Evolutionary conservation across 306 rosid species (phyloP), one percentile per base, ranked within the genome.

Genomic region (Trichosanthes truncata): DNA sequence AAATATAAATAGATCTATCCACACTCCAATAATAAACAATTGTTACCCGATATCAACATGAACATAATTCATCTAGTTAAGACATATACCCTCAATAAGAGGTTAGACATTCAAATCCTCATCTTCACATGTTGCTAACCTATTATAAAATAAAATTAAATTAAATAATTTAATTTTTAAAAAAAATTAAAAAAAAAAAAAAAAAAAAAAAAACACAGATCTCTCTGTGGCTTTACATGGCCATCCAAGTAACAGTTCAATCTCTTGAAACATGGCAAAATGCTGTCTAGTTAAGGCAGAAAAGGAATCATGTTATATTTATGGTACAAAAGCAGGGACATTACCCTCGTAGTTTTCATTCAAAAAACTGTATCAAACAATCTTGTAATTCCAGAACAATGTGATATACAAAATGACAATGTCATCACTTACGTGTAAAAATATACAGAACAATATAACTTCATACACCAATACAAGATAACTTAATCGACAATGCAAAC

Each of bases 401-500:
- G 45, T 48, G 62, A 74, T 74, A 26, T 74, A 73, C 78, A 73
- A 73, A 48, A 74, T 74, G 62, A 31, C 45, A 74, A 51, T 18
- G 78, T 12, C 78, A 25, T 51, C 29, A 18, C 41, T 74, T 49
- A 17, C 78, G 57, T 74, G 60, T 73, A 25, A 45, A 48, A 51
- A 29, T 48, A 29, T 74, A 74, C 78, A 74, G 62, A 74, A 31
- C 78, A 74, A 49, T 45, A 49, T 9, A 18, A 74, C 61, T 46
- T 51, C 62, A 29, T 74, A 74, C 78, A 74, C 57, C 59, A 74
- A 74, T 26, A 49, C 56, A 73, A 6, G 10, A 51, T 52, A 74
- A 51, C 61, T 74, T 74, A 74, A 74, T 74, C 78, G 20, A 46
- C 61, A 74, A 74, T 35, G 38, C 61, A 74, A 45, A 71, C 26